Evolutionary conservation across 75 land plant genomes (phyloP).

Genomic region (Chamaecyparis obtusa): DNA sequence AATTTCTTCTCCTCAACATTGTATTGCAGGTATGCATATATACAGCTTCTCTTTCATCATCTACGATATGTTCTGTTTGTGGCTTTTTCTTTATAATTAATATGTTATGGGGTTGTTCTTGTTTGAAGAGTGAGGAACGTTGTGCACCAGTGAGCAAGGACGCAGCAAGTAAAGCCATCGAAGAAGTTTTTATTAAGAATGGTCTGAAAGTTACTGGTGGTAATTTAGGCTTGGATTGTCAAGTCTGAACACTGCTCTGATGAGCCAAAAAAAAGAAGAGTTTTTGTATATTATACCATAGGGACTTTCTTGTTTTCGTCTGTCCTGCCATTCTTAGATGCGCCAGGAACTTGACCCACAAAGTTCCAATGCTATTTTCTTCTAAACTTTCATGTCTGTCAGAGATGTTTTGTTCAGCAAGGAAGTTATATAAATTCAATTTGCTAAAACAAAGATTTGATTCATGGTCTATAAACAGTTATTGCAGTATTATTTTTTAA

Average conservation of each 20-base stretch:
- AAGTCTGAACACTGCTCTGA: neutral
- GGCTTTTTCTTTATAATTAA: neutral
- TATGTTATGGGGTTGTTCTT: neutral
- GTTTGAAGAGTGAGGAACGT: neutral
- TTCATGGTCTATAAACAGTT: too few species aligned
- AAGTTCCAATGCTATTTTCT: too few species aligned
- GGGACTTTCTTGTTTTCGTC: too few species aligned
- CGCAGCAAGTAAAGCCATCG: neutral
- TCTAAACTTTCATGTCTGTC: too few species aligned
- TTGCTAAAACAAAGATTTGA: too few species aligned
- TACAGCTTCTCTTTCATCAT: neutral
- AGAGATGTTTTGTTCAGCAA: too few species aligned
- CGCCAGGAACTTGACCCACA: too few species aligned
- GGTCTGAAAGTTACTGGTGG: neutral
- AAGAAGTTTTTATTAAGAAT: neutral
- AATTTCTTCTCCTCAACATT: slow-evolving; percentile 7
- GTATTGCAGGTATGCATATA: neutral
- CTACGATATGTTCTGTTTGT: neutral
- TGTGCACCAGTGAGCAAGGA: neutral
- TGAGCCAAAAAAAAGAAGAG: neutral
- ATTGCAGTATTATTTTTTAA: too few species aligned
- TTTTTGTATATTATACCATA: too few species aligned
- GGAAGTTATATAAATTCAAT: too few species aligned
- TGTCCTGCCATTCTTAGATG: too few species aligned
- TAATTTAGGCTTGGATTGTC: neutral